A percentile compares a stretch with the other conserved stretches of the same genome.
Conservation (phyloP, 495 filamentous ascomycete species). For the Talaromyces borbonicus region DNA sequence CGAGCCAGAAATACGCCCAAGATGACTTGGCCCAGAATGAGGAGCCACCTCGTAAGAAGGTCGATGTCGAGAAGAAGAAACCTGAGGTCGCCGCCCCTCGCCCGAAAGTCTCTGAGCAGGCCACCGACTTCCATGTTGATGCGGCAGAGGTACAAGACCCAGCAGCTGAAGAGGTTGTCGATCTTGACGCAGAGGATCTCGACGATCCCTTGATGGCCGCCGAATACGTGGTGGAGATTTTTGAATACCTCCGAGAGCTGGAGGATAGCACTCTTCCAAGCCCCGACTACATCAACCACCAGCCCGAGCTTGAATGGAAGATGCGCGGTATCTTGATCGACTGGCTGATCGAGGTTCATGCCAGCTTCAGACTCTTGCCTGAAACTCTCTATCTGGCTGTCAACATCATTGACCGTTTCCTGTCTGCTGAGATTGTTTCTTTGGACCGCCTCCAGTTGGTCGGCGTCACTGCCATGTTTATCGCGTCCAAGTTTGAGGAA, state of each 20-base stretch:
- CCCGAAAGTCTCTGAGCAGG: constrained; percentile 6
- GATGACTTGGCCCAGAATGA: constrained; percentile 52
- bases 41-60: constrained; percentile 44
- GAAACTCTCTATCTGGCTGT: constrained; percentile 94
- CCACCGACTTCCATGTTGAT: constrained; percentile 21
- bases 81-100: constrained; percentile 12
- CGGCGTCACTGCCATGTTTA: constrained; percentile 96
- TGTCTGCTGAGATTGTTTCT: constrained; percentile 86
- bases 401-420: constrained; percentile 97
- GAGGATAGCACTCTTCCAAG: constrained; percentile 80
- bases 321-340: constrained; percentile 96
- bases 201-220: constrained; percentile 96
- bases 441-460: constrained; percentile 93
- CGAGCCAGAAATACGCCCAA: constrained; percentile 43
- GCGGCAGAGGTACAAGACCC: constrained; percentile 22
- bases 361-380: constrained; percentile 91
- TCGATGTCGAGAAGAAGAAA: constrained; percentile 40
- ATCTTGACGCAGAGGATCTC: constrained; percentile 76
- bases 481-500: constrained; percentile 98
- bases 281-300: constrained; percentile 85
- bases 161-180: constrained; percentile 41
- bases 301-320: constrained; percentile 94
- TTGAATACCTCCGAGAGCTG: constrained; percentile 86
- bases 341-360: constrained; percentile 98
- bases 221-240: constrained; percentile 95